These are phyloP conservation scores for Aspergillus neoniger DNA, from an alignment of 2,329 filamentous ascomycete genomes.

Conservation along the genomic window DNA sequence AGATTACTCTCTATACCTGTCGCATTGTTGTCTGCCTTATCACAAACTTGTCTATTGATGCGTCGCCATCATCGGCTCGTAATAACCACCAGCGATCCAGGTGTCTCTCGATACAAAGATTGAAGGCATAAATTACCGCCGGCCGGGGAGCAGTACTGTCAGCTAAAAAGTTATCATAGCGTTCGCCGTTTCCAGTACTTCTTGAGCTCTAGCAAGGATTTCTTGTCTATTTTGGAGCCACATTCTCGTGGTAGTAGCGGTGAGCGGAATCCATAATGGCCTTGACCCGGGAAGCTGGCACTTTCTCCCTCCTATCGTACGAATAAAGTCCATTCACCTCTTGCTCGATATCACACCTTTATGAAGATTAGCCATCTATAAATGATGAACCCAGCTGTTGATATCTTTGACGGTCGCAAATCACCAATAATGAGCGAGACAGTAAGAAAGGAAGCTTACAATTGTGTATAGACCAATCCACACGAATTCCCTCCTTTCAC, in stretches of 20 bases:
- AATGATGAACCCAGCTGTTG: too few relatives aligned
- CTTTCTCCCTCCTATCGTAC: slow-evolving; percentile 62
- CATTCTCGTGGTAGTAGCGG: slow-evolving; percentile 45
- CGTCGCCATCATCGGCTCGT: too few relatives aligned
- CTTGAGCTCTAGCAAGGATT: neutral
- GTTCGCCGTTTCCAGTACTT: neutral
- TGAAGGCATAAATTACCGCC: too few relatives aligned
- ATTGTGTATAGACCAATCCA: slow-evolving; percentile 67
- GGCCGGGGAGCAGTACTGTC: too few relatives aligned
- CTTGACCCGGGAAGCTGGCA: slow-evolving; percentile 60
- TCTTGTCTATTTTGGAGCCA: neutral
- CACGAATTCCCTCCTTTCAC: slow-evolving; percentile 59
- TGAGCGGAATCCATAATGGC: slow-evolving; percentile 58
- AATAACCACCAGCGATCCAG: too few relatives aligned
- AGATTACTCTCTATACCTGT: too few relatives aligned
- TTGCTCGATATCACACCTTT: slow-evolving; percentile 62
- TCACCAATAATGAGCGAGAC: too few relatives aligned
- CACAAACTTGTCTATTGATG: too few relatives aligned
- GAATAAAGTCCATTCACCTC: slow-evolving; percentile 69
- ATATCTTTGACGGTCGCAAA: neutral
- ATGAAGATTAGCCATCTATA: neutral
- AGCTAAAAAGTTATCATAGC: neutral
- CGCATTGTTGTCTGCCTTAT: too few relatives aligned
- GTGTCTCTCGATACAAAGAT: too few relatives aligned
- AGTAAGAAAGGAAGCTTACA: slow-evolving; percentile 47